A percentile compares a stretch with the other conserved stretches of the same genome.
These are phyloP conservation scores for Artemisia argyi DNA, from an alignment of 129 eudicot genomes.

Conservation along the genomic window DNA sequence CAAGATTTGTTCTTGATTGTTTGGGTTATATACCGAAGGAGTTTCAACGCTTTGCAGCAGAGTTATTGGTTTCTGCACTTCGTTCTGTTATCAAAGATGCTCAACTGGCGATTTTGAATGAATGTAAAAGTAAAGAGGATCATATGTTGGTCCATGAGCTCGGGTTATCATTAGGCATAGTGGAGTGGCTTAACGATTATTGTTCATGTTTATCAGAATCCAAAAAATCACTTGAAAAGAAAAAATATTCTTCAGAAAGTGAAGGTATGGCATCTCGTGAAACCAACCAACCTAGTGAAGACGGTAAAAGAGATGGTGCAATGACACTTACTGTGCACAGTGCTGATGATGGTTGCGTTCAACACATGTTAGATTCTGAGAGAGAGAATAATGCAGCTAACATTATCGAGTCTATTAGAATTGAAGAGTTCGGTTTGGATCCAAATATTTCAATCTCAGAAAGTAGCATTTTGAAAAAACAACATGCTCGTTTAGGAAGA, in stretches of 20 bases:
- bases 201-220: constrained; percentile 30
- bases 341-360: constrained; percentile 21
- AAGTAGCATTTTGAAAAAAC: constrained; percentile 71
- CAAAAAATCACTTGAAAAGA: constrained; percentile 25
- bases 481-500: constrained; percentile 96
- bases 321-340: constrained; percentile 22
- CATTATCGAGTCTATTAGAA: constrained; percentile 71
- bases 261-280: constrained; percentile 14
- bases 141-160: too few species aligned
- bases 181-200: constrained; percentile 75
- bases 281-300: constrained; percentile 24
- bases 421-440: constrained; percentile 86
- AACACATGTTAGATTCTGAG: constrained; percentile 26
- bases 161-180: constrained; percentile 9
- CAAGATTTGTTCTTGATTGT: constrained; percentile 56
- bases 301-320: constrained; percentile 12
- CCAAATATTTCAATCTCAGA: constrained; percentile 49
- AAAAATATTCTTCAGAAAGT: neutral
- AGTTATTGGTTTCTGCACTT: too few species aligned
- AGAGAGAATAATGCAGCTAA: constrained; percentile 37
- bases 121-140: too few species aligned
- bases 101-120: too few species aligned
- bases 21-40: too few species aligned
- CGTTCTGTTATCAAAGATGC: too few species aligned
- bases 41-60: too few species aligned